Evolutionary conservation across 2,329 filamentous ascomycete genomes (phyloP).

Genomic region (Epichloe coenophiala): DNA sequence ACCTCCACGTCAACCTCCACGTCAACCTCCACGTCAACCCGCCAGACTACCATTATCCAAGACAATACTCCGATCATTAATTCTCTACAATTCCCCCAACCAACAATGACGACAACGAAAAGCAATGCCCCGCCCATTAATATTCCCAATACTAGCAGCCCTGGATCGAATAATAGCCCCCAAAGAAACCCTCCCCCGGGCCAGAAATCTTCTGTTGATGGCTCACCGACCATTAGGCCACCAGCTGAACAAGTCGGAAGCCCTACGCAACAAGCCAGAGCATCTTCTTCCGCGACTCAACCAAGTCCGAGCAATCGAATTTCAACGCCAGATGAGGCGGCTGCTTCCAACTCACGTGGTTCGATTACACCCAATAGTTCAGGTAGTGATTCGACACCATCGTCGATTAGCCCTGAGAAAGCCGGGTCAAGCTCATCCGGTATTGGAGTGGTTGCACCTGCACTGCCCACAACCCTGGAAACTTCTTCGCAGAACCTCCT

Average conservation of each 20-base stretch:
- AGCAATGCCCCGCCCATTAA: background rate
- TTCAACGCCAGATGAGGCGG: background rate
- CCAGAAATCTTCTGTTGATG: background rate
- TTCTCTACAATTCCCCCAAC: background rate
- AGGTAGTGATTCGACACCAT: background rate
- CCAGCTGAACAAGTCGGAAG: background rate
- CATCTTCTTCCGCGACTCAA: background rate
- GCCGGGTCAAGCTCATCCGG: background rate
- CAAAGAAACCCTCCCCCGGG: background rate
- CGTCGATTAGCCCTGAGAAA: background rate
- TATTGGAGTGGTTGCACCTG: background rate
- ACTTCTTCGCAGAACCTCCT: background rate
- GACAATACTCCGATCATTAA: background rate
- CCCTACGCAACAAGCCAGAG: background rate
- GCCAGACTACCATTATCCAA: background rate
- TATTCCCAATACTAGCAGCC: background rate
- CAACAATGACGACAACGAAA: background rate
- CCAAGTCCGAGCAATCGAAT: background rate
- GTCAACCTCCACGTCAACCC: too few species aligned
- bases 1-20: too few species aligned
- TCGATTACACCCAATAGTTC: background rate
- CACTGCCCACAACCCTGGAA: background rate
- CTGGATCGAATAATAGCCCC: background rate
- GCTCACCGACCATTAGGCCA: background rate
- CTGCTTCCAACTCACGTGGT: background rate